These are phyloP conservation scores for Agrostemma githago DNA, from an alignment of 148 eudicot species.

Conservation along the genomic window DNA sequence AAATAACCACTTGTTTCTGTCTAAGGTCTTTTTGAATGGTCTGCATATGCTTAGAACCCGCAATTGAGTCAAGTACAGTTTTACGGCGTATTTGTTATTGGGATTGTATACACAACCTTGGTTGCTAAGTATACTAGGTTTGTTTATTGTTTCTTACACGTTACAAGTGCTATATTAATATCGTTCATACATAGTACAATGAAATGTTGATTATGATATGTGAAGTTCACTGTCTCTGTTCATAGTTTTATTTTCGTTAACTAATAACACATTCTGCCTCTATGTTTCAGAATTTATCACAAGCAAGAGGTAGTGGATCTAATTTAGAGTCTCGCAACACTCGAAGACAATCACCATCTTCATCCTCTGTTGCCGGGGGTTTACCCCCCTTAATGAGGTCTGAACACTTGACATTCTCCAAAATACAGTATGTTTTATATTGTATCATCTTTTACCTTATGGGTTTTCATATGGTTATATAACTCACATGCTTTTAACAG, in stretches of 20 bases:
- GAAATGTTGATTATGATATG: not conserved
- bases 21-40: not conserved
- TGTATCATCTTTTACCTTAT: not conserved
- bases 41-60: not conserved
- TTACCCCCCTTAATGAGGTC: slow-evolving; percentile 90
- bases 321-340: slow-evolving; percentile 53
- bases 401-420: slow-evolving; percentile 1
- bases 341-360: slow-evolving; percentile 73
- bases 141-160: not conserved
- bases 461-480: not conserved
- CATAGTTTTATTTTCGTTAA: not conserved
- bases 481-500: slow-evolving; percentile 34
- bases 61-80: not conserved
- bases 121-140: not conserved
- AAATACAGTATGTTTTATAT: not conserved
- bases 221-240: not conserved
- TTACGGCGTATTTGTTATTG: not conserved
- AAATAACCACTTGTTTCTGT: not conserved
- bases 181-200: not conserved
- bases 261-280: not conserved
- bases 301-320: slow-evolving; percentile 55
- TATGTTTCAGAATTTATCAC: slow-evolving; percentile 54
- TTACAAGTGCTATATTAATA: not conserved
- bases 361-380: slow-evolving; percentile 82
- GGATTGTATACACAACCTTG: not conserved